Base-by-base conservation (phyloP, 2,329 filamentous ascomycete species). In the Claviceps cyperi region DNA sequence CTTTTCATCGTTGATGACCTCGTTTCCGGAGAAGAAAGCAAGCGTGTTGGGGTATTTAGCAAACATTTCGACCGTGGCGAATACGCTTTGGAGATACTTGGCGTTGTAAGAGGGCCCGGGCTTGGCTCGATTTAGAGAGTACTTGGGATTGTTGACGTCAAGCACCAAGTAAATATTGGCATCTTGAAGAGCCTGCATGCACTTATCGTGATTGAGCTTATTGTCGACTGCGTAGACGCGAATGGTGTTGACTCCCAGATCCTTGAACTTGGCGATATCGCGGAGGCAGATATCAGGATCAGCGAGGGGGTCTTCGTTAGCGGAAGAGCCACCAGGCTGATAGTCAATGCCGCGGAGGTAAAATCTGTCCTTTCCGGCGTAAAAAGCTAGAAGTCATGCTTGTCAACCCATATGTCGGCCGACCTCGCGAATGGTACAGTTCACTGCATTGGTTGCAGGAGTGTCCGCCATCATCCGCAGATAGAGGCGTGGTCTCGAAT, bases 201-300 rank as follows among this genome's bases (percentile, higher is more conserved):
- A 96, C 54, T 80, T 76, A 60, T 90, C 82, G 70, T 96, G 90
- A 66, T 83, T 69, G 58, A 74, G 71, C 47, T 81, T 82, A 76
- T 95, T 95, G 74, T 96, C 90, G 57, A 94, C 82, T 15, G 84
- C 88, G 76, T 95, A 96, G 54, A 95, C 85, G 67, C 90, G 89
- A 63, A 96, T 75, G 24, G 88, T 89, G 75, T 96, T 96, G 69
- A 95, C 73, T 46, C 89, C 88, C 47, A 96, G 75, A 57, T 88
- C 78, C 72, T 86, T 78, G 80, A 95, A 94, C 64, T 87, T 74
- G 48, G 71, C 69, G 58, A 95, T 84, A 62, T 94, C 88, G 56
- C 89, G 84, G 65, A 78, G 76, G 78, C 90, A 95, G 61, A 75
- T 69, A 3, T 67, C 67, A 22, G 71, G 62, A 59, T 94, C 82